Base-by-base conservation (phyloP, 805 yeast genomes). In the Metschnikowia sp. region DNA sequence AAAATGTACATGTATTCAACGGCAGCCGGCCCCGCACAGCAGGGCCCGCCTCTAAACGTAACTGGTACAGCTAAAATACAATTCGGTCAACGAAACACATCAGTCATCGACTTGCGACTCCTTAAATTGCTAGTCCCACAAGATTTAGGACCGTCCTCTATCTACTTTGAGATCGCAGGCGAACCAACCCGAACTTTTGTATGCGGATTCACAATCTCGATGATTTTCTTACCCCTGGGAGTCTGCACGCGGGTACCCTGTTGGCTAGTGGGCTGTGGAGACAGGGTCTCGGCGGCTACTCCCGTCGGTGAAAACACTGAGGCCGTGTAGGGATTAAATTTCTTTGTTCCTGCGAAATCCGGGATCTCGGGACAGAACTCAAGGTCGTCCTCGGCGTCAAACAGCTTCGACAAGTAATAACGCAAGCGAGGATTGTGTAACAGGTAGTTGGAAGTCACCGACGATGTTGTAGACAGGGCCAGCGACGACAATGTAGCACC, bases 321-420 rank as follows among this genome's bases (percentile, higher is more conserved):
- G 1, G 87, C 82, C 3, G 86, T 82, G 60, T 83, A 82, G 5
- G 88, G 88, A 60, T 83, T 83, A 66, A 82, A 83, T 61, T 76
- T 81, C 58, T 75, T 77, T 10, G 51, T 48, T 26, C 35, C 30
- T 10, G 51, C 53, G 36, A 54, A 49, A 19, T 73, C 76, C 9
- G 75, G 74, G 33, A 78, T 79, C 39, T 79, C 84, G 2, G 86
- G 86, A 55, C 86, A 81, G 52, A 81, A 81, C 60, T 81, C 85
- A 56, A 81, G 59, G 60, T 81, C 86, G 57, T 81, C 86, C 56
- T 81, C 86, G 8, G 75, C 55, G 49, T 81, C 86, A 63, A 81
- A 81, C 31, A 82, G 79, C 54, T 81, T 81, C 19, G 82, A 77
- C 30, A 77, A 72, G 66, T 78, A 77, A 58, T 79, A 78, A 54